phyloP scores from a whole-genome alignment of 257 asterid genomes.

The Leptodermis oblonga region DNA sequence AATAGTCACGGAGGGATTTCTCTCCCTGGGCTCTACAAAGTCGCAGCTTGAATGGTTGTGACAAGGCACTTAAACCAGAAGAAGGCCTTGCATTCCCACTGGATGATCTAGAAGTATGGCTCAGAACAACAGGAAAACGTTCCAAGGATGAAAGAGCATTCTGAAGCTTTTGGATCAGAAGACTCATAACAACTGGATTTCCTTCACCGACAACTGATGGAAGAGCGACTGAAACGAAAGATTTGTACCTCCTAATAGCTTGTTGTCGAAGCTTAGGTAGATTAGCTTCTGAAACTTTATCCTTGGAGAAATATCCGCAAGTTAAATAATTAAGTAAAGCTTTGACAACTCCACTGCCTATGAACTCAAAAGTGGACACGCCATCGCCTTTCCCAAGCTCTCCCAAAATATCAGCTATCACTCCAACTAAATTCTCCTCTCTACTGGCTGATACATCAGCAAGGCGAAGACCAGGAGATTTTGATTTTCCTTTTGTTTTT shows the following conservation, averaged over 20 bases:
- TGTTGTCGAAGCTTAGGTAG: conserved; percentile 71
- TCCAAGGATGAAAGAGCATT: conserved; percentile 87
- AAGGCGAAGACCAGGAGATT: conserved; percentile 48
- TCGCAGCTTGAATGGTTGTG: conserved; percentile 92
- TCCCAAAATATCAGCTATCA: conserved; percentile 67
- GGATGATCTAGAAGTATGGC: conserved; percentile 77
- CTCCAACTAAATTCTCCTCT: conserved; percentile 66
- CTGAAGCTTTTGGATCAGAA: conserved; percentile 89
- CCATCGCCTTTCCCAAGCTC: conserved; percentile 96
- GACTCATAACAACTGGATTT: conserved; percentile 57
- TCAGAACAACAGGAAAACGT: conserved; percentile 90
- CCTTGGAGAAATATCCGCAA: conserved; percentile 82
- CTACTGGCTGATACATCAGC: conserved; percentile 51
- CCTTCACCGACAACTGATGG: conserved; percentile 47
- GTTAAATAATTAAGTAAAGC: conserved; percentile 84
- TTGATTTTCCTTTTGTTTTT: conserved; percentile 81
- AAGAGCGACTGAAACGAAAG: conserved; percentile 79
- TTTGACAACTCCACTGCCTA: conserved; percentile 88
- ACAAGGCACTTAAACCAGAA: conserved; percentile 84
- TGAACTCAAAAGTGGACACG: conserved; percentile 94
- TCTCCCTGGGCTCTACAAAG: conserved; percentile 96
- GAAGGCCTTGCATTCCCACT: conserved; percentile 79
- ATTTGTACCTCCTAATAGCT: conserved; percentile 76
- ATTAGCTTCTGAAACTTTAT: conserved; percentile 62
- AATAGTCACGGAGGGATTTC: conserved; percentile 94